Evolutionary conservation across 768 basidiomycete species (phyloP), one percentile per base, ranked within the genome.

Genomic region (Clathrus columnatus): DNA sequence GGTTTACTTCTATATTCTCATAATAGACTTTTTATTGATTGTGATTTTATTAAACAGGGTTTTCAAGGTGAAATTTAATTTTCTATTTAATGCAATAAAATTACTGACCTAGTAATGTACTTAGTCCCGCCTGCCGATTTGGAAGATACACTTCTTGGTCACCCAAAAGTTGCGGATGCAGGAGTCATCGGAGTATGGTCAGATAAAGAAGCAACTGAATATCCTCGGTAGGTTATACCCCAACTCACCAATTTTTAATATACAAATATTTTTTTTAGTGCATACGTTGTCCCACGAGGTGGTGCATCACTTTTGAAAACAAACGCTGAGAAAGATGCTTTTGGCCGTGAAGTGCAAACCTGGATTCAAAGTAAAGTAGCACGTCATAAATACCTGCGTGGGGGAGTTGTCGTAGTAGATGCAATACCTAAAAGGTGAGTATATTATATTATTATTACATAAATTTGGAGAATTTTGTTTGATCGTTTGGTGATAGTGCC

Each of bases 161-260:
- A 62, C 62, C 24, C 58, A 10, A 59, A 55, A 30, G 56, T 27
- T 17, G 44, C 80, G 2, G 92, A 96, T 62, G 78, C 75, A 1
- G 91, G 83, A 7, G 91, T 95, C 18, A 84, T 93, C 54, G 89
- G 91, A 1, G 70, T 93, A 1, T 74, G 82, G 2, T 79, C 75
- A 58, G 74, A 74, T 4, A 74, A 76, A 52, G 79, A 90, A 61
- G 85, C 83, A 2, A 90, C 92, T 0, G 92, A 95, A 67, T 72
- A 91, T 4, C 92, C 91, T 1, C 78, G 86, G 82, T 83, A 23
- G 44, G 72, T 45, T 57, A 14, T 50, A 42, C 18, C 26, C 36
- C 4, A n/a, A 14, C 50, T 83, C 84, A 55, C 84, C 81, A 16
- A 5, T 27, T 29, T 17, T 28, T 51, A 11, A 28, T 10, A n/a